Base-by-base conservation (phyloP, 2,329 filamentous ascomycete genomes). In the Pseudocercospora fuligena region DNA sequence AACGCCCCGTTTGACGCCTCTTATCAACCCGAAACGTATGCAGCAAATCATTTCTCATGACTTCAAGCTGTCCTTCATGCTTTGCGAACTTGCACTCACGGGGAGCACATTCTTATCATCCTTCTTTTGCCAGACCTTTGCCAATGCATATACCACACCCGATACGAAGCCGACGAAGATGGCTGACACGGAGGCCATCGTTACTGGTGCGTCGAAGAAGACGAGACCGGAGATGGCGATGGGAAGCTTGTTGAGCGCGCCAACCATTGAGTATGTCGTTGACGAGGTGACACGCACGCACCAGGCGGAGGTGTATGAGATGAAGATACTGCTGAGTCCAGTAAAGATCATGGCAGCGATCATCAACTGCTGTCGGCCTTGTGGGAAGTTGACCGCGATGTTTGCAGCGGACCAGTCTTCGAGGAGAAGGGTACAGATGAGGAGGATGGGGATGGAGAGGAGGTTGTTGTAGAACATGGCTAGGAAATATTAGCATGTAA, bases 391-490 rank as follows among this genome's bases (percentile, higher is more conserved):
- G 80, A 86, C 89, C 73, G 84, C 81, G 73, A 99, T 82, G 82
- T 99, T 99, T 68, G 86, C 85, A 60, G 87, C 83, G 6, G 94
- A 97, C 95, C 95, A 99, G 82, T 98, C 92, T 80, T 99, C 95
- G 72, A 91, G 83, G 70, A 97, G 75, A 61, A 97, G 83, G 36
- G 94, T 96, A 79, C 90, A 89, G 74, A 93, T 79, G 65, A 98
- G 81, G 61, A 99, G 89, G 75, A 98, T 90, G 29, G 95, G 95
- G 70, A 99, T 97, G 65, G 94, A 97, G 72, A 99, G 89, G 57
- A 98, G 87, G 82, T 99, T 98, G 88, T 99, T 99, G 86, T 99
- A 99, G 84, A 95, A 98, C 95, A 98, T 99, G 77, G 94, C 94
- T 98, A 71, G 56, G 21, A 29, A 33, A 25, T 49, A 43, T 63